phyloP scores from a whole-genome alignment of 1,284 basidiomycete genomes.

The Microbotryomycetes sp. region DNA sequence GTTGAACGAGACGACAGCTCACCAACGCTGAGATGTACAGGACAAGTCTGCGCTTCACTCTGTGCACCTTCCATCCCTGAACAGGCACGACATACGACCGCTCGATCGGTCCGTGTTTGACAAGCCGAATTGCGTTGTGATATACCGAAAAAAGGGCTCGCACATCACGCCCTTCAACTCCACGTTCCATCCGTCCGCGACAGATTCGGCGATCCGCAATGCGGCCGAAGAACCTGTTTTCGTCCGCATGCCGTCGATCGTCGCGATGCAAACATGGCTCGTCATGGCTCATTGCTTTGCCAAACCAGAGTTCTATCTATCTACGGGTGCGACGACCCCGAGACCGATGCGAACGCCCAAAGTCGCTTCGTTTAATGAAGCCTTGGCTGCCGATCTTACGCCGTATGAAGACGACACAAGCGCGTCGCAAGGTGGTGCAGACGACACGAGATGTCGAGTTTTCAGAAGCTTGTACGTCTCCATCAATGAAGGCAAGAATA shows the following conservation, averaged over 20 bases:
- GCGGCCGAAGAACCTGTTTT: conserved; percentile 10
- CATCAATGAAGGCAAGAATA: conserved; percentile 24
- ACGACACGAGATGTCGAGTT: conserved; percentile 17
- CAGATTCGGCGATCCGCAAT: conserved; percentile 3
- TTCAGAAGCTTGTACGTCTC: conserved; percentile 16
- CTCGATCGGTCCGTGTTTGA: conserved; percentile 34
- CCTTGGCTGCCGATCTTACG: no score
- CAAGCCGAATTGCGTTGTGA: conserved; percentile 27
- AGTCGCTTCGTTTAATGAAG: not conserved
- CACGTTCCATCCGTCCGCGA: not conserved
- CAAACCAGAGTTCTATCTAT: conserved; percentile 15
- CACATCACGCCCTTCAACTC: conserved; percentile 1
- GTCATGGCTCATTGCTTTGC: conserved; percentile 33
- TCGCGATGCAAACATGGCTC: conserved; percentile 31
- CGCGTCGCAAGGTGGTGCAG: not conserved
- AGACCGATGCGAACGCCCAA: not conserved
- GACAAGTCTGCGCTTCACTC: conserved; percentile 23
- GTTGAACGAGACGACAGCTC: not conserved
- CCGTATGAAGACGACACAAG: not conserved
- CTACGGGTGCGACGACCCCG: conserved; percentile 5
- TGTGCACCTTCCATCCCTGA: conserved; percentile 18
- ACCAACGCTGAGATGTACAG: conserved; percentile 1
- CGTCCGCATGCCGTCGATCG: conserved; percentile 28
- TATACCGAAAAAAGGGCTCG: conserved; percentile 3
- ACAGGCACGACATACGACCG: conserved; percentile 29